These are phyloP conservation scores for Nyssa sinensis DNA, from an alignment of 148 eudicot species.

Conservation along the genomic window DNA sequence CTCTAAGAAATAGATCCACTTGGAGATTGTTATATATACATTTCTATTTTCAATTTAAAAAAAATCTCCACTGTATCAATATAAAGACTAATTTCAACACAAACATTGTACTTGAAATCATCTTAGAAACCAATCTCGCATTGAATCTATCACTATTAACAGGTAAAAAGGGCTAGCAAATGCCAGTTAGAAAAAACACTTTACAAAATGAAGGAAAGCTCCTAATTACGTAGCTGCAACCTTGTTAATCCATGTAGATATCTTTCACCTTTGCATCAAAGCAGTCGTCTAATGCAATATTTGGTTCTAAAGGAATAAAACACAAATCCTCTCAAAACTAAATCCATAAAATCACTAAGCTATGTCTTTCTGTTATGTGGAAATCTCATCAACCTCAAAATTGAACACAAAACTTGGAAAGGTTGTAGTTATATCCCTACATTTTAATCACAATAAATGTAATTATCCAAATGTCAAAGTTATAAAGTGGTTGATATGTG, in stretches of 20 bases:
- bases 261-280: background rate
- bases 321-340: background rate
- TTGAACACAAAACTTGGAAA: constrained; percentile 80
- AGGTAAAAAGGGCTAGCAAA: background rate
- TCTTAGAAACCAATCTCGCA: background rate
- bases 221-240: background rate
- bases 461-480: background rate
- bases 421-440: constrained; percentile 82
- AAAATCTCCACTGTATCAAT: too few species aligned
- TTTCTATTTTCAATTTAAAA: too few species aligned
- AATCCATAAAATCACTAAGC: background rate
- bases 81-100: too few species aligned
- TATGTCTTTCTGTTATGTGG: constrained; percentile 23
- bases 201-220: background rate
- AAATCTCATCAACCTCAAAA: constrained; percentile 71
- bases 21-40: too few species aligned
- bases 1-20: too few species aligned
- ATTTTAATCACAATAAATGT: background rate
- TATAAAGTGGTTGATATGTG: background rate
- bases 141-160: background rate
- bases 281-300: background rate
- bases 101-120: background rate
- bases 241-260: background rate
- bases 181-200: background rate
- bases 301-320: background rate